Conservation (phyloP, 2,329 filamentous ascomycete genomes). For the Diplodia intermedia region DNA sequence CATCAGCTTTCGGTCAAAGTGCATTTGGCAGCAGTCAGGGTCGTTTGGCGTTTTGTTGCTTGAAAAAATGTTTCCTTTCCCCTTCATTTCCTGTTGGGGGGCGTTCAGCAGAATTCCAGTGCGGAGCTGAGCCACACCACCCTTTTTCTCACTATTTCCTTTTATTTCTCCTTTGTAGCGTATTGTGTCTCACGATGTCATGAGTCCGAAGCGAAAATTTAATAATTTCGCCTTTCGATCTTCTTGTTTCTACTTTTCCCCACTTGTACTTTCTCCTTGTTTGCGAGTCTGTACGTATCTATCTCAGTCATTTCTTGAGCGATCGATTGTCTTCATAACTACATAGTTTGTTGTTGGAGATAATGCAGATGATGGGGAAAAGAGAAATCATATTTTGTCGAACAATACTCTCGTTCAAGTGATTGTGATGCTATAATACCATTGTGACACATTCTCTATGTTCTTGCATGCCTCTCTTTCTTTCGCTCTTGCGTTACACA, state of each 20-base stretch:
- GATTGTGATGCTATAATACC: no score
- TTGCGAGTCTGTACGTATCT: not conserved
- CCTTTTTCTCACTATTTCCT: not conserved
- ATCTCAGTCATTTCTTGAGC: slow-evolving; percentile 4
- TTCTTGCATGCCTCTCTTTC: not conserved
- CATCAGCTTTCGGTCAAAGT: slow-evolving; percentile 11
- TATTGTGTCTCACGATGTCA: not conserved
- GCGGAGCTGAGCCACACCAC: slow-evolving; percentile 12
- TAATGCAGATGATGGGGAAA: slow-evolving; percentile 2
- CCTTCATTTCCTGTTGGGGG: not conserved
- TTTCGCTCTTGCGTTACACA: not conserved
- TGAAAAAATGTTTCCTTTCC: not conserved
- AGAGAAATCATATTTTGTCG: not conserved
- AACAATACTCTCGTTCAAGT: not conserved
- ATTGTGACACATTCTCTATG: not conserved
- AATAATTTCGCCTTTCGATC: not conserved
- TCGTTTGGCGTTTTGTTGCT: slow-evolving; percentile 1
- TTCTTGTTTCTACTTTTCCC: not conserved
- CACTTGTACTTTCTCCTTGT: not conserved
- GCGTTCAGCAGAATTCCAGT: slow-evolving; percentile 24
- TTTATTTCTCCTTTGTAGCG: not conserved
- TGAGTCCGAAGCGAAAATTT: not conserved
- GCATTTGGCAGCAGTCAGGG: slow-evolving; percentile 12
- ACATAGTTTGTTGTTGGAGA: not conserved
- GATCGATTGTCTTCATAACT: not conserved